These are phyloP conservation scores for Fusarium miscanthi DNA, from an alignment of 2,329 filamentous ascomycete genomes.

Conservation along the genomic window DNA sequence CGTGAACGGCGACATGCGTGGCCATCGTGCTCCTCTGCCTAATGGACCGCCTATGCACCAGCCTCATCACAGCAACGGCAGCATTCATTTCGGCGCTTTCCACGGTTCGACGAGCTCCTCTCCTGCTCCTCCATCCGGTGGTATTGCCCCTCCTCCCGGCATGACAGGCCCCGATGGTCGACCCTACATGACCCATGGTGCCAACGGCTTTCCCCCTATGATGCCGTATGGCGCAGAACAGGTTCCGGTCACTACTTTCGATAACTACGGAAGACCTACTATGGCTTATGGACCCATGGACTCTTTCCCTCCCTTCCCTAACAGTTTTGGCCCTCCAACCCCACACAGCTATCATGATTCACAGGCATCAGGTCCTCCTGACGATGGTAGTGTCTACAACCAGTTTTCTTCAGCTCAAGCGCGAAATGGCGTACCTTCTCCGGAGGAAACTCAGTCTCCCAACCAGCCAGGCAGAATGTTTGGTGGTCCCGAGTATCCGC, in stretches of 20 bases:
- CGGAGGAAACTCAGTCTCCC: constrained; percentile 45
- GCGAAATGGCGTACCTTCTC: constrained; percentile 51
- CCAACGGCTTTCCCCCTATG: constrained; percentile 54
- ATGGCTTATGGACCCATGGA: constrained; percentile 52
- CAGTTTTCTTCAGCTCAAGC: constrained; percentile 54
- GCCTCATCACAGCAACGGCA: constrained; percentile 64
- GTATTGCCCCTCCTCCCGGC: constrained; percentile 62
- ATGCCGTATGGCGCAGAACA: constrained; percentile 52
- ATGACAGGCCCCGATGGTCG: constrained; percentile 51
- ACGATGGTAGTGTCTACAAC: constrained; percentile 56
- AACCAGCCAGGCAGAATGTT: constrained; percentile 48
- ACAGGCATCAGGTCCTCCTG: constrained; percentile 64
- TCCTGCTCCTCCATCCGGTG: constrained; percentile 61
- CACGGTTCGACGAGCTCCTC: constrained; percentile 68
- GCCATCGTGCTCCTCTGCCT: constrained; percentile 48
- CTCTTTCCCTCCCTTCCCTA: constrained; percentile 48
- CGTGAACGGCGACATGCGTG: constrained; percentile 50
- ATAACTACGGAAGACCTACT: constrained; percentile 53
- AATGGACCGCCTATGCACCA: constrained; percentile 59
- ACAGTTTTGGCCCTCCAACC: constrained; percentile 64
- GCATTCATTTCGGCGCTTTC: constrained; percentile 67
- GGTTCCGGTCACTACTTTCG: constrained; percentile 50
- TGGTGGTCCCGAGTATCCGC: constrained; percentile 46
- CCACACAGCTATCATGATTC: constrained; percentile 72
- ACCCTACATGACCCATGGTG: constrained; percentile 48